These are phyloP conservation scores for Talaromyces verruculosus DNA, from an alignment of 2,329 filamentous ascomycete genomes.

Conservation along the genomic window DNA sequence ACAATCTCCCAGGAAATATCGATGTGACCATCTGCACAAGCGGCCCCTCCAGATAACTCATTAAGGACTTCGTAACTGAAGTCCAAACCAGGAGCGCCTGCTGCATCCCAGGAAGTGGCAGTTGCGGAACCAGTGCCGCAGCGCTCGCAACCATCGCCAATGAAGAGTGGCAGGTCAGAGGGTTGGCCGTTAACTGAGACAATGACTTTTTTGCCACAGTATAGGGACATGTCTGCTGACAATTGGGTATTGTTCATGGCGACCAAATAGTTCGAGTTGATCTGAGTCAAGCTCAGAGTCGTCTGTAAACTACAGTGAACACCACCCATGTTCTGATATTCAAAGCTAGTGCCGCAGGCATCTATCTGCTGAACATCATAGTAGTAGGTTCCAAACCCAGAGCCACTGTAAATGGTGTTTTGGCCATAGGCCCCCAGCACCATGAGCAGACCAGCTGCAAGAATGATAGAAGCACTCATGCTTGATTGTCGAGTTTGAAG, in stretches of 20 bases:
- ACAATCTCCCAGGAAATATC: slow-evolving; percentile 23
- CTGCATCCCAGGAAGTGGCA: slow-evolving; percentile 13
- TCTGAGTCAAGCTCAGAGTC: slow-evolving; percentile 13
- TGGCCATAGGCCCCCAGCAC: not conserved
- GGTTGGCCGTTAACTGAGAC: slow-evolving; percentile 21
- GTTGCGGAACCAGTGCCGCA: slow-evolving; percentile 17
- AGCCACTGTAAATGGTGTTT: slow-evolving; percentile 7
- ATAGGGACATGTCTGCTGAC: slow-evolving; percentile 14
- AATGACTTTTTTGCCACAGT: slow-evolving; percentile 23
- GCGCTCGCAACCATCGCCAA: slow-evolving; percentile 23
- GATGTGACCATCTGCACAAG: slow-evolving; percentile 20
- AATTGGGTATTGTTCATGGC: slow-evolving; percentile 25
- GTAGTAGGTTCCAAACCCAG: slow-evolving; percentile 24
- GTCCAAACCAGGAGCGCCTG: slow-evolving; percentile 6
- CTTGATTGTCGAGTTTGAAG: not conserved
- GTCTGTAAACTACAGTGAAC: slow-evolving; percentile 20
- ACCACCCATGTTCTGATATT: slow-evolving; percentile 19
- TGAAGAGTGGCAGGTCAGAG: slow-evolving; percentile 22
- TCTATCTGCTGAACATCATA: slow-evolving; percentile 23
- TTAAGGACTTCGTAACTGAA: slow-evolving; percentile 20
- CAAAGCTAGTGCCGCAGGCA: slow-evolving; percentile 20
- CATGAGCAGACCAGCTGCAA: slow-evolving; percentile 14
- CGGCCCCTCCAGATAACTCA: slow-evolving; percentile 14
- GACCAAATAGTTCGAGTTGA: slow-evolving; percentile 24
- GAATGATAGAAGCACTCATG: slow-evolving; percentile 4